These are phyloP conservation scores for Colletotrichum lindemuthianum DNA, from an alignment of 2,329 filamentous ascomycete species.

Conservation along the genomic window DNA sequence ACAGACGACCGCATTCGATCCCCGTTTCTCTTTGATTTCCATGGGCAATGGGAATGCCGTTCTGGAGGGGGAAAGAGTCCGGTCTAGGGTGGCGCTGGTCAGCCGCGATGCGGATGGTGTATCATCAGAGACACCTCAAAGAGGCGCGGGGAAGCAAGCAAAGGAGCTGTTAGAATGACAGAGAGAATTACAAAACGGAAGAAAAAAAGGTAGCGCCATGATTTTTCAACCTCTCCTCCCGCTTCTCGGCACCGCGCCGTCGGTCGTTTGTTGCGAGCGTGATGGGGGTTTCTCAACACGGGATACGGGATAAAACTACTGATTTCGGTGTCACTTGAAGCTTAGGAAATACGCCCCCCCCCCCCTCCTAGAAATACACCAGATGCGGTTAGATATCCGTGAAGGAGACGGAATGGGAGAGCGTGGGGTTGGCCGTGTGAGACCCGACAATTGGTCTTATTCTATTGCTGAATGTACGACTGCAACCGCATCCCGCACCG, in stretches of 20 bases:
- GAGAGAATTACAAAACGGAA: no score
- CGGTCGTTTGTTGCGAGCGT: background rate
- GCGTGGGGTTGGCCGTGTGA: background rate
- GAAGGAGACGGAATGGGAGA: slow-evolving; percentile 2
- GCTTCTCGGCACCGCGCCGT: background rate
- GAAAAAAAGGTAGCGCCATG: background rate
- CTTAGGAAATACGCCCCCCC: background rate
- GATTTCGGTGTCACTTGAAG: background rate
- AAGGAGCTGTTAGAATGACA: background rate
- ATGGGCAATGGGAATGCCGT: background rate
- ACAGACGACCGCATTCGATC: slow-evolving; percentile 26
- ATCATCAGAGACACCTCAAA: background rate
- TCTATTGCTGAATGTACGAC: background rate
- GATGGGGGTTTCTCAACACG: background rate
- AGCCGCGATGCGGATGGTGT: slow-evolving; percentile 17
- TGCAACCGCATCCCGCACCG: slow-evolving; percentile 2
- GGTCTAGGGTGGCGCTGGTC: slow-evolving; percentile 23
- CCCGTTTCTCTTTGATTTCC: slow-evolving; percentile 9
- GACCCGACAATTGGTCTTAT: background rate
- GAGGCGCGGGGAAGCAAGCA: slow-evolving; percentile 1
- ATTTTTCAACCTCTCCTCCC: background rate
- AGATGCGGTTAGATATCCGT: background rate
- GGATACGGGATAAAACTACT: background rate
- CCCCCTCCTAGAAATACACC: background rate
- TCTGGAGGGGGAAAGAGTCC: no score